Percentiles rank a stretch among this genome's conserved stretches.
phyloP scores from a whole-genome alignment of 2,329 filamentous ascomycete genomes.

The Gaeumannomyces tritici region DNA sequence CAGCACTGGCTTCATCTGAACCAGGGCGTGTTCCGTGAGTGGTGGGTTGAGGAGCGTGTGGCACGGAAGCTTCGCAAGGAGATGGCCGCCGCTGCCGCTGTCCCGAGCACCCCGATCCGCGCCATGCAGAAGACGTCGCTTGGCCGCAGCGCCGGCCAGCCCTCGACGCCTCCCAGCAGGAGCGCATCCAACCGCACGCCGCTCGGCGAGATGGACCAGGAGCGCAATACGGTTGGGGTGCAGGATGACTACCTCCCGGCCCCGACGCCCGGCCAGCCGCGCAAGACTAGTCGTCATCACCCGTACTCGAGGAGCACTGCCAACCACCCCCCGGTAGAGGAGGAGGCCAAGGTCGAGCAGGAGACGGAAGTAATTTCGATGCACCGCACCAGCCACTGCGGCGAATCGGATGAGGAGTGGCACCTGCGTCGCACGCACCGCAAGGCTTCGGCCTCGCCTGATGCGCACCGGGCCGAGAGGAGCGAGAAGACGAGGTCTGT shows the following conservation, averaged over 20 bases:
- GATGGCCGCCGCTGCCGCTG: conserved; percentile 32
- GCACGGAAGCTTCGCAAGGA: conserved; percentile 58
- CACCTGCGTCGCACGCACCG: conserved; percentile 62
- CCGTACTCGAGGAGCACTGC: conserved; percentile 44
- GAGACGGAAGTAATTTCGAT: conserved; percentile 52
- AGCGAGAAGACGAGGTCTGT: conserved; percentile 43
- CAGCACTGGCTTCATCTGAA: conserved; percentile 99
- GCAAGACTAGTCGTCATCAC: conserved; percentile 76
- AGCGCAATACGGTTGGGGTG: conserved; percentile 56
- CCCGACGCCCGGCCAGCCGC: conserved; percentile 88
- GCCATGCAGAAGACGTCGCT: conserved; percentile 50
- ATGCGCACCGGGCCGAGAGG: conserved; percentile 47
- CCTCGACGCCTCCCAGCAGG: conserved; percentile 77
- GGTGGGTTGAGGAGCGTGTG: conserved; percentile 88
- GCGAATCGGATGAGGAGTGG: conserved; percentile 74
- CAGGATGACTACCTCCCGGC: conserved; percentile 89
- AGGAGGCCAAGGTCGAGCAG: conserved; percentile 41
- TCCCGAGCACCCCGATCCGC: conserved; percentile 50
- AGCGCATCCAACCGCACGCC: conserved; percentile 68
- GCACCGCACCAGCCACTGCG: conserved; percentile 50
- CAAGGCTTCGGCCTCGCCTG: conserved; percentile 55
- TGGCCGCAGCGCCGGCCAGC: conserved; percentile 31
- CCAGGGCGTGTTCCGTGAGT: conserved; percentile 94
- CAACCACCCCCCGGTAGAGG: conserved; percentile 31
- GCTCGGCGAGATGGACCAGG: conserved; percentile 88